Conservation (phyloP, 2,329 filamentous ascomycete genomes). For the Didymella exigua region DNA sequence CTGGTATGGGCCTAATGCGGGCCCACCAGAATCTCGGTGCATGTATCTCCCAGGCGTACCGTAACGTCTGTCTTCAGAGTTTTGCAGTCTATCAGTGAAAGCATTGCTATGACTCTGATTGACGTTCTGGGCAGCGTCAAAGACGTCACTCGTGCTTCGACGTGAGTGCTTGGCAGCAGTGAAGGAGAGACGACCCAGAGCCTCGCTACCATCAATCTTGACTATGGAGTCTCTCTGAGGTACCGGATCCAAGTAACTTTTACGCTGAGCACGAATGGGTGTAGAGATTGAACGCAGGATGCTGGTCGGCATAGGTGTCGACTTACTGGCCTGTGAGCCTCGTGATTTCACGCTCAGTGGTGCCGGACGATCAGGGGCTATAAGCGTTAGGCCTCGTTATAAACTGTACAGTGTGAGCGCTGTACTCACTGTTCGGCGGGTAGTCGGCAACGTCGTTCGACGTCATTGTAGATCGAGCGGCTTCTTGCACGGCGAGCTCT, state of each 20-base stretch:
- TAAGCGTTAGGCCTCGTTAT: background rate
- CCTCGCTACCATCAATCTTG: background rate
- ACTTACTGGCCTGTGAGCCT: conserved; percentile 9
- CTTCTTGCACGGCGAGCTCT: conserved; percentile 3
- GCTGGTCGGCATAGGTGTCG: background rate
- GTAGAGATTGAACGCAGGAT: conserved; percentile 20
- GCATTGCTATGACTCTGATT: background rate
- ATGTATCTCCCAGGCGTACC: background rate
- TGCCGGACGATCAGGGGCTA: conserved; percentile 37
- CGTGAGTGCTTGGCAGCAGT: background rate
- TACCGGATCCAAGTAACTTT: background rate
- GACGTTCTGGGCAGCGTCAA: background rate
- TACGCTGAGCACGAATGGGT: conserved; percentile 1
- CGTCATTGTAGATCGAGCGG: background rate
- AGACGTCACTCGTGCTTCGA: conserved; percentile 5
- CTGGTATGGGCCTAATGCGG: background rate
- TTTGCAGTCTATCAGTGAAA: background rate
- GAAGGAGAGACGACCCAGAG: background rate
- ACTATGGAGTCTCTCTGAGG: background rate
- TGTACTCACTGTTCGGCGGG: conserved; percentile 11
- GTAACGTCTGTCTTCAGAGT: background rate
- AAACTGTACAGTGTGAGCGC: too few relatives aligned
- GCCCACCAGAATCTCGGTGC: background rate
- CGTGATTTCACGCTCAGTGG: conserved; percentile 29
- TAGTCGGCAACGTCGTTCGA: background rate